phyloP scores from a whole-genome alignment of 75 land plant genomes.

The Selaginella moellendorffii region DNA sequence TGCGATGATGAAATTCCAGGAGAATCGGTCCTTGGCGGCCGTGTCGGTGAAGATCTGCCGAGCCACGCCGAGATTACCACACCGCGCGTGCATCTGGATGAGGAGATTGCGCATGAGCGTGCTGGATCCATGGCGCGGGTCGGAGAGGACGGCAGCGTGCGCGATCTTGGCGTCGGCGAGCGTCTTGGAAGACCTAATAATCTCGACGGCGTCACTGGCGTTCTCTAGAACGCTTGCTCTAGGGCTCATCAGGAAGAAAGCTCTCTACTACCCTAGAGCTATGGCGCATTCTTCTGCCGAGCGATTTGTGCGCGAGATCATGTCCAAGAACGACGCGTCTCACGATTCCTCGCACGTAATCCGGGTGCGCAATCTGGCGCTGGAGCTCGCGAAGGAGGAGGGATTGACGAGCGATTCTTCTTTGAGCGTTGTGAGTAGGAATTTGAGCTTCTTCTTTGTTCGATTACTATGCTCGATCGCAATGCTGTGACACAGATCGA shows the following conservation, averaged over 20 bases:
- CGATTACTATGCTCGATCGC: background rate
- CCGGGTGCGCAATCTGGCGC: conserved; percentile 77
- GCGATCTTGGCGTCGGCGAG: background rate
- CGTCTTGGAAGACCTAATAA: background rate
- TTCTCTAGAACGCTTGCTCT: no score
- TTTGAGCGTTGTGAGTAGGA: conserved; percentile 25
- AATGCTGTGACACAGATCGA: conserved; percentile 43
- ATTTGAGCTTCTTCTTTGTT: background rate
- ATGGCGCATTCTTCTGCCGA: no score
- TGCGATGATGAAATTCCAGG: background rate
- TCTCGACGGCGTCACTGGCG: no score
- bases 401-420: conserved; percentile 29
- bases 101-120: background rate
- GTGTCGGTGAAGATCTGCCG: background rate
- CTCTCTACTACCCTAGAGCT: no score
- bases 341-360: conserved; percentile 84
- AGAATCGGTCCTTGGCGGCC: background rate
- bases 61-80: background rate
- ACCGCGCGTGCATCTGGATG: background rate
- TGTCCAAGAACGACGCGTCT: conserved; percentile 76
- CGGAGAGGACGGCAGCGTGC: background rate
- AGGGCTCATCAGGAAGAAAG: no score
- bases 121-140: background rate
- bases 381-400: conserved; percentile 68
- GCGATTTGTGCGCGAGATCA: conserved; percentile 43